Evolutionary conservation across 1,139 yeast genomes (phyloP).

Genomic region (Meyerozyma carpophila): DNA sequence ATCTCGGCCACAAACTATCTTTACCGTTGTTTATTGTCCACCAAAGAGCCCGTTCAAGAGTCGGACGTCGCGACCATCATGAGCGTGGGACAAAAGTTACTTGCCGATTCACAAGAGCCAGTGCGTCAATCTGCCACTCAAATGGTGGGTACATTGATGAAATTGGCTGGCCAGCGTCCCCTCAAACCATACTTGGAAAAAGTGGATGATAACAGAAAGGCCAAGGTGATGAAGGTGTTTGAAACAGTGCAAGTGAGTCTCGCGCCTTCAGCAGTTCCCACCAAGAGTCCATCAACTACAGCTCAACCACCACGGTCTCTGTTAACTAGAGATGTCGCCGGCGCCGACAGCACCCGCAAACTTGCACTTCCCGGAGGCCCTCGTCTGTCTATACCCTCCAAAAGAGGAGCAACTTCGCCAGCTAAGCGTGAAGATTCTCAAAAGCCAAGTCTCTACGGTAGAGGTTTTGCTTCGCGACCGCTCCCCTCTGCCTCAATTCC

Average conservation of each 20-base stretch:
- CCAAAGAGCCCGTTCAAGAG: slow-evolving; percentile 44
- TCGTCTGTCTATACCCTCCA: slow-evolving; percentile 45
- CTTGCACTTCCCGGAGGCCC: slow-evolving; percentile 2
- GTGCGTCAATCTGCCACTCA: slow-evolving; percentile 78
- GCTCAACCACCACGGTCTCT: slow-evolving; percentile 2
- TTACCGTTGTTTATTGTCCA: slow-evolving; percentile 55
- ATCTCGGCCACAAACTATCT: slow-evolving; percentile 64
- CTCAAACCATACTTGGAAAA: slow-evolving; percentile 56
- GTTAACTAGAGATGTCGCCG: slow-evolving; percentile 7
- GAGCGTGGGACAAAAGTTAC: slow-evolving; percentile 51
- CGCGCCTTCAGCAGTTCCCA: slow-evolving; percentile 6
- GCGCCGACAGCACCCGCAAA: slow-evolving; percentile 5
- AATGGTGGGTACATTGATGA: slow-evolving; percentile 77
- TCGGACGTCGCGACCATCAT: slow-evolving; percentile 55
- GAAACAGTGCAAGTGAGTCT: slow-evolving; percentile 55
- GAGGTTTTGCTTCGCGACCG: slow-evolving; percentile 37
- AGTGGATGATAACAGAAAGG: slow-evolving; percentile 68
- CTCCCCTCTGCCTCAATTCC: slow-evolving; percentile 18
- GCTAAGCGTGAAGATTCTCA: slow-evolving; percentile 37
- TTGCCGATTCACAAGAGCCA: slow-evolving; percentile 81
- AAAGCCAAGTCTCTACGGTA: slow-evolving; percentile 25
- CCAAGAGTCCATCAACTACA: background rate
- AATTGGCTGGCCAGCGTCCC: slow-evolving; percentile 71
- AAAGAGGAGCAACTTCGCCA: slow-evolving; percentile 65
- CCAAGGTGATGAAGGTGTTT: slow-evolving; percentile 58